Conservation (phyloP, 257 asterid species). For the Gardenia jasminoides region DNA sequence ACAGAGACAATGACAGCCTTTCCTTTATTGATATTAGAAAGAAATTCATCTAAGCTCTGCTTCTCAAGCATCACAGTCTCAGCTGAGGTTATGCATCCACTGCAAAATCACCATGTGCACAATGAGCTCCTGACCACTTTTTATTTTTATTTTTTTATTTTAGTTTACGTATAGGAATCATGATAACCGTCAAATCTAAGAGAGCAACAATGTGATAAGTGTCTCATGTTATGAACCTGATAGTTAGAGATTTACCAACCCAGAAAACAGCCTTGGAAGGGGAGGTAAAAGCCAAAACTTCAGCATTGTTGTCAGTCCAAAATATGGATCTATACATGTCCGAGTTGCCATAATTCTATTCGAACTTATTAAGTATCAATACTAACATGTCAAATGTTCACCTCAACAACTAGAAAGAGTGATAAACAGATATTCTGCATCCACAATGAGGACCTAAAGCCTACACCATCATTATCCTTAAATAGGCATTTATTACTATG, state of each 20-base stretch:
- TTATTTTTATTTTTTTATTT: neutral
- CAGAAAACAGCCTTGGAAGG: neutral
- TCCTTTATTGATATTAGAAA: conserved; percentile 59
- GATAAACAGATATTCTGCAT: neutral
- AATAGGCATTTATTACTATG: neutral
- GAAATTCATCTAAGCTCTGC: conserved; percentile 93
- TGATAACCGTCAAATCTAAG: neutral
- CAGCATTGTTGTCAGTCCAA: neutral
- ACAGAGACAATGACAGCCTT: conserved; percentile 75
- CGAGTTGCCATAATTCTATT: neutral
- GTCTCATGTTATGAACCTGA: neutral
- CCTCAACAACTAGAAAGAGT: neutral
- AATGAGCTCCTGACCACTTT: neutral
- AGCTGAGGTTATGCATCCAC: conserved; percentile 98
- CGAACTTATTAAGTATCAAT: too few species aligned
- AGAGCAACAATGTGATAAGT: neutral
- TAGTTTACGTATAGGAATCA: neutral
- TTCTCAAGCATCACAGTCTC: conserved; percentile 99
- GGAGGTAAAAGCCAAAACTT: neutral
- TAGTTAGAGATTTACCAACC: neutral
- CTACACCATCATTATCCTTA: neutral
- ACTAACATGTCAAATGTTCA: neutral
- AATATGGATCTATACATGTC: neutral
- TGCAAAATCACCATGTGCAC: conserved; percentile 39
- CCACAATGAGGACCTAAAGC: neutral